Base-by-base conservation (phyloP, 164 flowering plant genomes). In the Brasenia schreberi region DNA sequence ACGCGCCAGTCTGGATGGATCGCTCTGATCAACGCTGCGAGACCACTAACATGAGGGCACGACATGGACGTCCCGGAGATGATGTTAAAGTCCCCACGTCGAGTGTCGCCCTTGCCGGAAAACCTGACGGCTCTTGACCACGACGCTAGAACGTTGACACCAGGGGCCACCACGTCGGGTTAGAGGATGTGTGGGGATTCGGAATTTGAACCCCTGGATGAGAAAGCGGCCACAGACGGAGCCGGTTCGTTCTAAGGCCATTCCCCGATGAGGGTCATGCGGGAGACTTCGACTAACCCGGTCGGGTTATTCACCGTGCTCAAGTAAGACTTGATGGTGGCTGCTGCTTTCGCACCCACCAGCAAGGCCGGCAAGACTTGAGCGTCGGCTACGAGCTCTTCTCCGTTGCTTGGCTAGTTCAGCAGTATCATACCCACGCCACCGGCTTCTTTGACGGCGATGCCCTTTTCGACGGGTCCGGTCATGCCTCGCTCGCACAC, bases 11-110 rank as follows among this genome's bases (percentile, higher is more conserved):
- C 82, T 3, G 79, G 83, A 65, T 84, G 86, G 6, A 77, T 82
- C 27, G 82, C 83, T 63, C 78, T 86, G 0, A 86, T 62, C 19
- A 88, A 65, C 0, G 89, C 89, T 0, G 66, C 73, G 5, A 71
- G 1, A 42, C 73, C 73, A 33, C 49, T 62, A 1, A 52, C n/a
- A 12, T 66, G 85, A 79, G 88, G 87, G 71, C 85, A 83, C 0
- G 94, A 64, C 90, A 85, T 84, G 0, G 90, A 87, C 0, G 94
- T 87, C 0, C 93, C 93, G 0, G 90, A 85, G 6, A 77, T 5
- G 23, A 85, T 84, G 69, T 85, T 87, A 66, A 83, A 85, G 53
- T 72, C 80, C 1, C 78, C 69, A 0, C 77, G 68, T 42, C 88
- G 71, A 1, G 62, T 23, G 49, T 87, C 88, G 0, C 53, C 33